Evolutionary conservation across 139 green algal species (phyloP).

Genomic region (Chlamydomonas urium): DNA sequence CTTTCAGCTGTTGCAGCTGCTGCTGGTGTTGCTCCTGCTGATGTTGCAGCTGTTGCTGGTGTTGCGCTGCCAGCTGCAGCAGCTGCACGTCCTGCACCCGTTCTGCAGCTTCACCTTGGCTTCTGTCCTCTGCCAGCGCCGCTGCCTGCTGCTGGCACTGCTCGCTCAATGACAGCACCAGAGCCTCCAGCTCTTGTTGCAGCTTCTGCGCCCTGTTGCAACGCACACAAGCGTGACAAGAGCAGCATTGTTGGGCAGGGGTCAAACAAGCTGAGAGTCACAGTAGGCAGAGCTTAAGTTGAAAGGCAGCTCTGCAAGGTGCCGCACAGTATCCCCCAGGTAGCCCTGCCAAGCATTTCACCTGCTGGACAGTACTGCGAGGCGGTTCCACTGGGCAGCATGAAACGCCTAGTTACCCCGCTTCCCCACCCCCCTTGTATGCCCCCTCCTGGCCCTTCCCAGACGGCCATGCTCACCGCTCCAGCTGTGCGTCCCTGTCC

Average conservation of each 20-base stretch:
- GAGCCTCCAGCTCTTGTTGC: conserved; percentile 3
- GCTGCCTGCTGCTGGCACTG: background rate
- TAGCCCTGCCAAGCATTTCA: too few relatives aligned
- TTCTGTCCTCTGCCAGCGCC: background rate
- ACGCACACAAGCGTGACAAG: background rate
- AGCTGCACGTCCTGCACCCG: background rate
- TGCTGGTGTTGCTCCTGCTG: background rate
- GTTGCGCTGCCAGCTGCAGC: background rate
- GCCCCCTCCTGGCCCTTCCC: too few relatives aligned
- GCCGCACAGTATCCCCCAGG: too few relatives aligned
- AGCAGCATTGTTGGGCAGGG: background rate
- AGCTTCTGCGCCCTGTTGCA: background rate
- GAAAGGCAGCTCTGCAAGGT: background rate
- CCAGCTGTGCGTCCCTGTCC: too few relatives aligned
- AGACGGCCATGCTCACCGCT: too few relatives aligned
- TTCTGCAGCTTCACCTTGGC: background rate
- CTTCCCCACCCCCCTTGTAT: too few relatives aligned
- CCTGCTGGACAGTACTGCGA: too few relatives aligned
- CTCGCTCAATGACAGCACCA: background rate
- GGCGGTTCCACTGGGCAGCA: too few relatives aligned
- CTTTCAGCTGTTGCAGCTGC: background rate
- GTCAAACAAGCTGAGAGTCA: background rate
- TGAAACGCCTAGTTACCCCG: too few relatives aligned
- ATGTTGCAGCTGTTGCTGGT: background rate
- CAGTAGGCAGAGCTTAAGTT: background rate